phyloP scores from a whole-genome alignment of 768 basidiomycete species.

The Mycena capillaripes region DNA sequence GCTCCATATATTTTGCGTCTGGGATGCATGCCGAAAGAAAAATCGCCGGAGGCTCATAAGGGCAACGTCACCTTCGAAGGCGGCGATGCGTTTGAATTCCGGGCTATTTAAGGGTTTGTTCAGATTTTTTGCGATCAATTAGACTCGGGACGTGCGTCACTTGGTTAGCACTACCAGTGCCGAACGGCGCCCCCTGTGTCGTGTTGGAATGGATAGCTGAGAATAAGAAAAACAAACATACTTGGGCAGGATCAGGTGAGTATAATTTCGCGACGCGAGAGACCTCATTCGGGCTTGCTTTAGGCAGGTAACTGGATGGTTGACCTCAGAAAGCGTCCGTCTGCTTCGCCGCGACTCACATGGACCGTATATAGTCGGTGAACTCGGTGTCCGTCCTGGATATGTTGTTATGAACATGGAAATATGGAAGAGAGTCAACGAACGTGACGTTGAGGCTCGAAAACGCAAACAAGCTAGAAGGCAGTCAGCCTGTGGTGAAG shows the following conservation, averaged over 20 bases:
- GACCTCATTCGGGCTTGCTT: background rate
- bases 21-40: slow-evolving; percentile 47
- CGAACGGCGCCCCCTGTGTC: slow-evolving; percentile 25
- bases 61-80: slow-evolving; percentile 51
- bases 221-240: background rate
- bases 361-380: background rate
- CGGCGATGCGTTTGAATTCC: slow-evolving; percentile 56
- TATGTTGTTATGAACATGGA: background rate
- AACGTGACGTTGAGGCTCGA: background rate
- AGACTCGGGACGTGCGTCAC: slow-evolving; percentile 5
- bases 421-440: background rate
- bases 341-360: background rate
- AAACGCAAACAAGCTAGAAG: background rate
- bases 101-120: slow-evolving; percentile 41
- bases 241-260: slow-evolving; percentile 7
- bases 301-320: background rate
- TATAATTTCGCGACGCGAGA: background rate
- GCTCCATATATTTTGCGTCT: slow-evolving; percentile 48
- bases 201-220: background rate
- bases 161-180: slow-evolving; percentile 7
- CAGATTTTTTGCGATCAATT: background rate
- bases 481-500: background rate
- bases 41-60: slow-evolving; percentile 53
- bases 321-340: background rate
- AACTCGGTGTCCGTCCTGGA: background rate